phyloP scores from a whole-genome alignment of 306 rosid species.

The Arachis hypogaea region DNA sequence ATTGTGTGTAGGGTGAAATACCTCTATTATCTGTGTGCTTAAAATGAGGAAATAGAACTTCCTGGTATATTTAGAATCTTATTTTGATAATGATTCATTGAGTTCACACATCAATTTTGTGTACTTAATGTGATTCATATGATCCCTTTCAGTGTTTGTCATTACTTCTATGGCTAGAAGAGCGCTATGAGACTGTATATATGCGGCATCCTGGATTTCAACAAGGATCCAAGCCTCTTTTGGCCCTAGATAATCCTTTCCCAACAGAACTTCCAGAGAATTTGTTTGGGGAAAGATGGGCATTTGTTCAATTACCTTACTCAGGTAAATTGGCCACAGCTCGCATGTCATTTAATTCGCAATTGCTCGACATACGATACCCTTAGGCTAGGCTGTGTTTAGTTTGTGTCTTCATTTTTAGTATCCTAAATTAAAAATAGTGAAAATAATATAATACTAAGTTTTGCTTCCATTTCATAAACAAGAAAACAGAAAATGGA shows the following conservation, averaged over 20 bases:
- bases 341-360: slow-evolving; percentile 19
- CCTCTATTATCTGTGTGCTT: slow-evolving; percentile 9
- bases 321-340: slow-evolving; percentile 59
- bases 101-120: slow-evolving; percentile 23
- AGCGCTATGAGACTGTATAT: slow-evolving; percentile 79
- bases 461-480: no score
- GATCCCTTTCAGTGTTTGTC: slow-evolving; percentile 73
- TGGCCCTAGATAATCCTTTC: slow-evolving; percentile 89
- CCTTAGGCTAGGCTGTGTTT: no score
- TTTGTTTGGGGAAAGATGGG: slow-evolving; percentile 93
- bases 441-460: no score
- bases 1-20: slow-evolving; percentile 4
- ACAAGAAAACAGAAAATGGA: no score
- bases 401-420: no score
- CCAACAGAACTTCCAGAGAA: slow-evolving; percentile 90
- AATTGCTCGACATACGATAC: slow-evolving; percentile 3
- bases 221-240: slow-evolving; percentile 79
- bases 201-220: slow-evolving; percentile 93
- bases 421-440: no score
- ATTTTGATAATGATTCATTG: neutral
- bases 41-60: neutral
- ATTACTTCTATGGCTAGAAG: slow-evolving; percentile 83
- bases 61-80: slow-evolving; percentile 10
- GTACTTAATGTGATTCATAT: slow-evolving; percentile 26
- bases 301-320: slow-evolving; percentile 90